phyloP scores from a whole-genome alignment of 352 stramenopile genomes.

The Phytophthora litchii region DNA sequence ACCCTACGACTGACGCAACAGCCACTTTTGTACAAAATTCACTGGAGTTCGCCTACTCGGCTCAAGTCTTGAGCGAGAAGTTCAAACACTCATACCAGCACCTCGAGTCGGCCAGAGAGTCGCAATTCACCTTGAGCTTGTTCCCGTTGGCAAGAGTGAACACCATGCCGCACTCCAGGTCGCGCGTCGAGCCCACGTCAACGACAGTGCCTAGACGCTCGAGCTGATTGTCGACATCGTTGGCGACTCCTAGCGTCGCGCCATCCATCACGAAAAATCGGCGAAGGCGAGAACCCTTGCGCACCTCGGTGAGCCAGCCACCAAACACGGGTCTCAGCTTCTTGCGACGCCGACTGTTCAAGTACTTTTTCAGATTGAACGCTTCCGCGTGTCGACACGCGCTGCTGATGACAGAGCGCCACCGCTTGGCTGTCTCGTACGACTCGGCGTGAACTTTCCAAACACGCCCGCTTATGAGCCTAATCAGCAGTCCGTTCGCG shows the following conservation, averaged over 20 bases:
- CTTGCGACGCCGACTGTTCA: constrained; percentile 69
- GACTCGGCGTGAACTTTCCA: constrained; percentile 80
- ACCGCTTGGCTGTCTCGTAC: constrained; percentile 80
- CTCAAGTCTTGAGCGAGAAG: constrained; percentile 34
- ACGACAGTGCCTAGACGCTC: constrained; percentile 67
- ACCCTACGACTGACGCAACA: constrained; percentile 24
- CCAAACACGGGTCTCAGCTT: constrained; percentile 72
- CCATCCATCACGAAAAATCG: constrained; percentile 85
- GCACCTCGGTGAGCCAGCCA: constrained; percentile 77
- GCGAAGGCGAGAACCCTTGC: constrained; percentile 49
- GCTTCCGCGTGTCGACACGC: constrained; percentile 52
- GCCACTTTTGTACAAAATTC: constrained; percentile 44
- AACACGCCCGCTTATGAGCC: constrained; percentile 62
- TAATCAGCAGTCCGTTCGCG: constrained; percentile 71
- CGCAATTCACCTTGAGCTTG: constrained; percentile 70
- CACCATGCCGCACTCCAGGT: constrained; percentile 72
- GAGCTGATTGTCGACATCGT: constrained; percentile 83
- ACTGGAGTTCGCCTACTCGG: constrained; percentile 9
- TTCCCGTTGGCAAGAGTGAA: constrained; percentile 63
- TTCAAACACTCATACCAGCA: constrained; percentile 81
- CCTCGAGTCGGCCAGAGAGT: constrained; percentile 72
- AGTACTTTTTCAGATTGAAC: constrained; percentile 74
- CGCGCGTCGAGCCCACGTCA: constrained; percentile 64
- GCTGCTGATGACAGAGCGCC: constrained; percentile 66
- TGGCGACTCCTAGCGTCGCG: constrained; percentile 66